Evolutionary conservation across 129 eudicot genomes (phyloP).

Genomic region (Cynara cardunculus): DNA sequence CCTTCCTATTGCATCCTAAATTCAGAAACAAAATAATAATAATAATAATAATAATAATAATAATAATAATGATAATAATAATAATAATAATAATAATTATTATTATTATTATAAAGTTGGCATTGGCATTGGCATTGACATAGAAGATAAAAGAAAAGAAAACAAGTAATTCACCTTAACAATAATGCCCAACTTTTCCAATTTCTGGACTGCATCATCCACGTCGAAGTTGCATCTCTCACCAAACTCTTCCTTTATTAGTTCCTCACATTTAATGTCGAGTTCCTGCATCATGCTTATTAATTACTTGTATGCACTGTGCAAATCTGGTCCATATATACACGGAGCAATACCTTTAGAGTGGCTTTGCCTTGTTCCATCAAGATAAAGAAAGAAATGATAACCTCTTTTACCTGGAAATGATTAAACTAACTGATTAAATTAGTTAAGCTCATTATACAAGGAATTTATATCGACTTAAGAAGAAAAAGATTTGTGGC

Average conservation of each 20-base stretch:
- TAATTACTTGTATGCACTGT: too few species aligned
- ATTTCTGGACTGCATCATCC: constrained; percentile 83
- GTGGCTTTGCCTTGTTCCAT: constrained; percentile 98
- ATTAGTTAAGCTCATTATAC: not conserved
- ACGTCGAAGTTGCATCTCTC: constrained; percentile 86
- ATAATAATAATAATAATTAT: not conserved
- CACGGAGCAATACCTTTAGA: constrained; percentile 51
- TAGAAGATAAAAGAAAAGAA: not conserved
- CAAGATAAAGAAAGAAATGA: constrained; percentile 74
- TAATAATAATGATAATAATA: not conserved
- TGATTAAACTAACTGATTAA: not conserved
- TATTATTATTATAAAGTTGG: too few species aligned
- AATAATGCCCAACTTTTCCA: constrained; percentile 84
- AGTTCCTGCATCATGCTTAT: constrained; percentile 53
- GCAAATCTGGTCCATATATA: too few species aligned
- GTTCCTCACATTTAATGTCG: constrained; percentile 73
- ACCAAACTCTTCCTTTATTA: constrained; percentile 83
- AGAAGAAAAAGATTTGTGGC: too few species aligned
- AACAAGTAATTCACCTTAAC: constrained; percentile 53
- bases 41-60: not conserved
- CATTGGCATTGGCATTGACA: too few species aligned
- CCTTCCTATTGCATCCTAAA: constrained; percentile 85
- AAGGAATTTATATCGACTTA: too few species aligned
- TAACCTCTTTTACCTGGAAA: constrained; percentile 88
- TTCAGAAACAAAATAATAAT: constrained; percentile 1